These are phyloP conservation scores for Papiliotrema terrestris DNA, from an alignment of 1,284 basidiomycete species.

Conservation along the genomic window DNA sequence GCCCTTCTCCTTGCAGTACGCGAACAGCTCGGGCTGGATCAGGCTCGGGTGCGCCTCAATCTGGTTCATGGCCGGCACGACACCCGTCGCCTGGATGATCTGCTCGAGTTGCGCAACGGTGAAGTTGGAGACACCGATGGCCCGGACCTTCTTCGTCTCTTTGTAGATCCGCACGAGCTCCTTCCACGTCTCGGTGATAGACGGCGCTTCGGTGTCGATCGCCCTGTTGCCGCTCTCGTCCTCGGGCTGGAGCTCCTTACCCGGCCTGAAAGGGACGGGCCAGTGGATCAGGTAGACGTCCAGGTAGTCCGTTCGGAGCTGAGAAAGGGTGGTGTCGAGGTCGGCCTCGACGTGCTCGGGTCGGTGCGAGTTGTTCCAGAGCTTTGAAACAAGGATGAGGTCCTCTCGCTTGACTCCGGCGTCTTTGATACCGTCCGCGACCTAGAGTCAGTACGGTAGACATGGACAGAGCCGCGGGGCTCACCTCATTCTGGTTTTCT, in stretches of 20 bases:
- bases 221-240: conserved; percentile 13
- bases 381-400: conserved; percentile 65
- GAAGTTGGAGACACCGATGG: conserved; percentile 71
- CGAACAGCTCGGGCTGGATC: conserved; percentile 40
- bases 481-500: conserved; percentile 74
- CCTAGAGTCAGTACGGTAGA: conserved; percentile 18
- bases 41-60: conserved; percentile 72
- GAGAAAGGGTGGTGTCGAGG: conserved; percentile 66
- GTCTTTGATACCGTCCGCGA: conserved; percentile 70
- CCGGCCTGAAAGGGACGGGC: conserved; percentile 72
- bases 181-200: conserved; percentile 39
- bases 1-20: conserved; percentile 59
- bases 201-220: conserved; percentile 29
- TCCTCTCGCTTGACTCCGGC: conserved; percentile 74
- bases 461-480: too few species aligned
- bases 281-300: conserved; percentile 85
- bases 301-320: conserved; percentile 69
- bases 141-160: conserved; percentile 39
- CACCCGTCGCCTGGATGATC: conserved; percentile 69
- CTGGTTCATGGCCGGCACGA: conserved; percentile 75
- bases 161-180: conserved; percentile 43
- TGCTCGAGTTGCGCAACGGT: conserved; percentile 62
- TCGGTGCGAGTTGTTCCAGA: conserved; percentile 33
- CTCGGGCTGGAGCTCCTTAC: conserved; percentile 48
- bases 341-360: conserved; percentile 63